Percentiles rank a stretch among this genome's conserved stretches.
Conservation (phyloP, 176 grass and related monocot genomes). For the Musa itinerans region DNA sequence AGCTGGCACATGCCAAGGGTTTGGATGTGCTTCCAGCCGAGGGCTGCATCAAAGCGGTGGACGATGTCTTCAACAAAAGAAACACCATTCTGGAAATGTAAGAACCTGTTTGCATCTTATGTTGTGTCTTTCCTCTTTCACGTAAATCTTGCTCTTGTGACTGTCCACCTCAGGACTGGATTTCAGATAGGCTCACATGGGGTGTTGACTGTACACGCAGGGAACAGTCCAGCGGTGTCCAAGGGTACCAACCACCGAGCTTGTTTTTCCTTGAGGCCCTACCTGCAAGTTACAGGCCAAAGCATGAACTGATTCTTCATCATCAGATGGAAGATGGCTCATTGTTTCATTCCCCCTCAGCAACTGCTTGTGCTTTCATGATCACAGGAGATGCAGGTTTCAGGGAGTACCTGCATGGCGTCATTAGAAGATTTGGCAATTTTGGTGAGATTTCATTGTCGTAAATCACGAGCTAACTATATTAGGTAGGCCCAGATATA, state of each 20-base stretch:
- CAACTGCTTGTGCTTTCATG: slow-evolving; percentile 14
- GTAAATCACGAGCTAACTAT: too few species aligned
- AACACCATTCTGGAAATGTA: neutral
- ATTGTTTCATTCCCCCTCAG: slow-evolving; percentile 4
- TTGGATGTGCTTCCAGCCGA: neutral
- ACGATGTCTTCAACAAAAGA: slow-evolving; percentile 1
- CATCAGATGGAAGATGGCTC: slow-evolving; percentile 9
- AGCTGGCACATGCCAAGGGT: neutral
- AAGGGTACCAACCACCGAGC: too few species aligned
- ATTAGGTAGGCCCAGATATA: too few species aligned
- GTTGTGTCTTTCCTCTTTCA: too few species aligned
- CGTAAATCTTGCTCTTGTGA: too few species aligned
- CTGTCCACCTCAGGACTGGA: too few species aligned
- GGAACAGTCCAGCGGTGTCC: too few species aligned
- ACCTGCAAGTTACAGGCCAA: neutral
- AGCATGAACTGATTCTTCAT: neutral
- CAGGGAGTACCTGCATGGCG: neutral
- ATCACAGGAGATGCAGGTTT: neutral
- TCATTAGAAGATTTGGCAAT: neutral
- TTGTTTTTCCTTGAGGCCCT: neutral
- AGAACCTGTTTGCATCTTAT: too few species aligned
- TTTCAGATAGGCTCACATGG: too few species aligned
- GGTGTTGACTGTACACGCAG: too few species aligned
- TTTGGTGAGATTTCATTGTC: neutral
- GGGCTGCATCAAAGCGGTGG: neutral